Evolutionary conservation across 2,329 filamentous ascomycete species (phyloP), one percentile per base, ranked within the genome.

Genomic region (Colletotrichum abscissum): DNA sequence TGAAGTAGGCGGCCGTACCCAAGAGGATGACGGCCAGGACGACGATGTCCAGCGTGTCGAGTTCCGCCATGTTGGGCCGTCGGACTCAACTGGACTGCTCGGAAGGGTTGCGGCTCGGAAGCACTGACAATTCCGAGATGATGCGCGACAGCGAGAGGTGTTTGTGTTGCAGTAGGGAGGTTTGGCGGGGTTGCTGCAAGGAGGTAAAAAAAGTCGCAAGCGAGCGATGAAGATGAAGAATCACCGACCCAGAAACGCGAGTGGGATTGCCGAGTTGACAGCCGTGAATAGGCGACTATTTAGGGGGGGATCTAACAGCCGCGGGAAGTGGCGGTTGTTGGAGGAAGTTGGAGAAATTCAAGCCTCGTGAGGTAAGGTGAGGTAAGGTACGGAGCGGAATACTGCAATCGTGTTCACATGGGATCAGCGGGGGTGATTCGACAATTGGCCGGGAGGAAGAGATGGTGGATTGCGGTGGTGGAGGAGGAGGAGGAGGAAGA

Each of bases 1-100:
- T 98, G 86, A 99, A 97, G 86, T 98, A 99, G 81, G 96, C 97
- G 74, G 95, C 82, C 60, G 95, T 98, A 77, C 95, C 97, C 72
- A 97, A 83, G 69, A 98, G 89, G 78, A 99, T 92, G 72, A 91
- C 91, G 75, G 91, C 91, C 77, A 99, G 93, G 88, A 99, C 97
- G 79, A 98, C 84, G 79, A 98, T 89, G 89, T 99, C 97, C 86
- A 99, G 88, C 30, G 95, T 97, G 83, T 99, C 97, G 82, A 99
- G 92, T 89, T 98, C 94, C 78, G 96, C 95, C 97, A 99, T 98
- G 79, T 28, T 70, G 70, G 60, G 60, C 60, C 55, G 67, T 66
- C 55, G 60, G 66, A 59, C 56, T 75, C 49, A 52, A 49, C 54
- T 49, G 60, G 49, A 46, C n/a, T 60, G 56, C 49, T 52, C 54